Conservation (phyloP, 495 filamentous ascomycete genomes). For the Penicillium odoratum region DNA sequence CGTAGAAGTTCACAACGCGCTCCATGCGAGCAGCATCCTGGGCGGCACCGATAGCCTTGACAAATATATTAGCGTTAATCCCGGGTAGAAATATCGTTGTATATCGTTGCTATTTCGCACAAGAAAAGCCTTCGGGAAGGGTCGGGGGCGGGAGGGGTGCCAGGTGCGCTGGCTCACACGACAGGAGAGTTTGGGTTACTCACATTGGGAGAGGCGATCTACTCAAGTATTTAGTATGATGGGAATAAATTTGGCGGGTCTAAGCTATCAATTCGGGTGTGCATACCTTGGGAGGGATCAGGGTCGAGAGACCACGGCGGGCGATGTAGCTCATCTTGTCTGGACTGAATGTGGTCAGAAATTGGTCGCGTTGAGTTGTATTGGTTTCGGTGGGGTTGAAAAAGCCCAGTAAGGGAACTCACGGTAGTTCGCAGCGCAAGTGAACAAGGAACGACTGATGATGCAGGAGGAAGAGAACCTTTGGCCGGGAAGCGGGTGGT, state of each 20-base stretch:
- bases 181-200: constrained; percentile 33
- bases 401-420: constrained; percentile 15
- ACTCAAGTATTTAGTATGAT: constrained; percentile 32
- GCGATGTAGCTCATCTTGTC: constrained; percentile 87
- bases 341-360: constrained; percentile 37
- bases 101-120: constrained; percentile 14
- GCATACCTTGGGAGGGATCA: constrained; percentile 96
- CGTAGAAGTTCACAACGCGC: constrained; percentile 96
- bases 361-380: constrained; percentile 19
- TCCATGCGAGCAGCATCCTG: constrained; percentile 96
- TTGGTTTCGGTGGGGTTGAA: constrained; percentile 4
- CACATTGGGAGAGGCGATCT: constrained; percentile 93
- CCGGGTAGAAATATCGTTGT: constrained; percentile 1
- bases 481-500: constrained; percentile 43
- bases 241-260: neutral
- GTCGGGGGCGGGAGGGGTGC: constrained; percentile 21
- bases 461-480: constrained; percentile 37
- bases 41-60: constrained; percentile 83
- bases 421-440: constrained; percentile 39
- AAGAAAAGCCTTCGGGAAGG: constrained; percentile 28
- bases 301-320: constrained; percentile 89
- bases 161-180: constrained; percentile 4
- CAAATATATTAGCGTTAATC: constrained; percentile 26
- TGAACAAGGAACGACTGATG: constrained; percentile 36
- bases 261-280: constrained; percentile 10